These are phyloP conservation scores for Podospora australis DNA, from an alignment of 495 filamentous ascomycete genomes.

Conservation along the genomic window DNA sequence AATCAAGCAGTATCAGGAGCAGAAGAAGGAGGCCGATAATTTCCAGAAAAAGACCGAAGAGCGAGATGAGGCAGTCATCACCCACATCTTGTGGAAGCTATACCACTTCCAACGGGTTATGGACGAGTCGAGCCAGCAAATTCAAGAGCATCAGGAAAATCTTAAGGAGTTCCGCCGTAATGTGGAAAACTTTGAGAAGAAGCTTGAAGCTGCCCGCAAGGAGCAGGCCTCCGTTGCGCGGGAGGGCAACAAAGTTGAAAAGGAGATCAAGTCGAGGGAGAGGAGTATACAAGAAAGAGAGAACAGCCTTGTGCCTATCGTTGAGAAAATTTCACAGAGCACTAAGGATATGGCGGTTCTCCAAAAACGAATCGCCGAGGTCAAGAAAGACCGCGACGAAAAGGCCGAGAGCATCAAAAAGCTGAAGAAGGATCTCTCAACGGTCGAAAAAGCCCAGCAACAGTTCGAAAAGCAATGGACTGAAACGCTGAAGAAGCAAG, in stretches of 20 bases:
- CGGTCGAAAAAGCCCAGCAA: constrained; percentile 84
- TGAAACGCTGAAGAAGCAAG: constrained; percentile 74
- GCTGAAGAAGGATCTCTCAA: constrained; percentile 68
- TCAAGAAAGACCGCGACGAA: constrained; percentile 67
- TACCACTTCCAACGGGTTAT: constrained; percentile 93
- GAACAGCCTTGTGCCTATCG: constrained; percentile 78
- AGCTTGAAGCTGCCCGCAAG: constrained; percentile 78
- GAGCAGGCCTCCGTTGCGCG: constrained; percentile 73
- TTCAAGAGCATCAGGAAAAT: constrained; percentile 91
- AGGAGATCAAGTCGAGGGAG: constrained; percentile 74
- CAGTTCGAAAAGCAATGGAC: constrained; percentile 85
- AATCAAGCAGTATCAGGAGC: constrained; percentile 94
- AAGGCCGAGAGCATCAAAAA: constrained; percentile 60
- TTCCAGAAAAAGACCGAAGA: constrained; percentile 84
- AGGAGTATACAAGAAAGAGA: constrained; percentile 83
- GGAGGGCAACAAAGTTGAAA: constrained; percentile 75
- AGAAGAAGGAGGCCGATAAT: constrained; percentile 92
- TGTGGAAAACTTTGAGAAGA: constrained; percentile 76
- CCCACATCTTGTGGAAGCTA: constrained; percentile 93
- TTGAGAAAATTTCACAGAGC: constrained; percentile 87
- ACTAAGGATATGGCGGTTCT: constrained; percentile 60
- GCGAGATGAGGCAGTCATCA: constrained; percentile 85
- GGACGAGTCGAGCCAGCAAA: constrained; percentile 83
- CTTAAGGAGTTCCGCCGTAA: constrained; percentile 87
- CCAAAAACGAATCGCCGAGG: constrained; percentile 57